These are phyloP conservation scores for Arthromyces matolae DNA, from an alignment of 768 basidiomycete genomes.

Conservation along the genomic window DNA sequence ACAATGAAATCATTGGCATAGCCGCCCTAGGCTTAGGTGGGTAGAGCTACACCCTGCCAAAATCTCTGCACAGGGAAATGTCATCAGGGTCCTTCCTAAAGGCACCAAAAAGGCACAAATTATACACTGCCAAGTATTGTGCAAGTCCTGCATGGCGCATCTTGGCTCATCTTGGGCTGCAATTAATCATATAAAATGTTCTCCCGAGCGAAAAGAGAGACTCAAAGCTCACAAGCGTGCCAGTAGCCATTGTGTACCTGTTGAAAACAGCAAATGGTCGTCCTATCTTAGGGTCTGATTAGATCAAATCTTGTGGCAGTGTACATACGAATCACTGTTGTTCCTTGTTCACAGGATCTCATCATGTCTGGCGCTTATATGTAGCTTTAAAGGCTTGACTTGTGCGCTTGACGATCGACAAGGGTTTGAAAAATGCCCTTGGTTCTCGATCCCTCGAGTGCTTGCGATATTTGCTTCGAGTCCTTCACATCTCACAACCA, in stretches of 20 bases:
- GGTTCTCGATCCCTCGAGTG: conserved; percentile 63
- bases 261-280: conserved; percentile 55
- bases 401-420: not conserved
- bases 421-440: conserved; percentile 28
- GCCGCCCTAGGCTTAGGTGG: conserved; percentile 37
- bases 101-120: conserved; percentile 58
- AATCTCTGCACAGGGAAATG: conserved; percentile 37
- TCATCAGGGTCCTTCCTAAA: conserved; percentile 68
- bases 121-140: conserved; percentile 45
- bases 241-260: conserved; percentile 67
- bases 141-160: conserved; percentile 57
- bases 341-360: not conserved
- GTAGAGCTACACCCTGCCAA: conserved; percentile 17
- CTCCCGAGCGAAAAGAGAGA: conserved; percentile 16
- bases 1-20: conserved; percentile 68
- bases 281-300: not conserved
- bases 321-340: not conserved
- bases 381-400: no score
- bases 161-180: conserved; percentile 68
- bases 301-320: not conserved
- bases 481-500: conserved; percentile 48
- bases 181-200: conserved; percentile 57
- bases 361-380: no score
- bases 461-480: conserved; percentile 74
- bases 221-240: conserved; percentile 45